Evolutionary conservation across 345 rosid species (phyloP), one percentile per base, ranked within the genome.

Genomic region (Noccaea bulbosa): DNA sequence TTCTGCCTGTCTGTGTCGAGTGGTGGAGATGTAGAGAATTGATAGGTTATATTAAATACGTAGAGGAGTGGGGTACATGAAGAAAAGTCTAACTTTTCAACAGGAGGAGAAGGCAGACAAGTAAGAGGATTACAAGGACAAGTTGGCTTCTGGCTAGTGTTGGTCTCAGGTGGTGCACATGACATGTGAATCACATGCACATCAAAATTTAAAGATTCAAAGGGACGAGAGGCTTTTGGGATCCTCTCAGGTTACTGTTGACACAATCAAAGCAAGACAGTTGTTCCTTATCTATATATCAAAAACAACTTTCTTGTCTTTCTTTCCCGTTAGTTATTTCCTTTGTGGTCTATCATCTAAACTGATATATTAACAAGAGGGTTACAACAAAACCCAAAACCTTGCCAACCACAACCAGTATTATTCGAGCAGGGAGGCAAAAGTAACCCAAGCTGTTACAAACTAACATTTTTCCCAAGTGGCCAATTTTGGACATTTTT

Each of bases 201-300:
- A 14, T 59, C 67, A 38, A 48, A 59, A 15, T 27, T 14, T 33
- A 10, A 51, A 51, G 33, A 11, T 62, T 50, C 50, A 50, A 61
- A 61, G 60, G 69, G 70, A 33, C 60, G 39, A 10, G 60, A 66
- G 69, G 63, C 73, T 59, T 74, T 74, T 74, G 56, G 69, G 60
- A 56, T 65, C 39, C 46, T 49, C 60, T 66, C 61, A 58, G 67
- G 77, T 12, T 50, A 50, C 11, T 50, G 67, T 73, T 73, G 77
- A 66, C 61, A 66, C 35, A 50, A 58, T 73, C 77, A 73, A 58
- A 20, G 61, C 14, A 57, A 50, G 46, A 43, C 72, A 62, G 14
- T 54, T 52, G 43, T 27, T 71, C 62, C 46, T 1, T 10, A 15
- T 45, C 39, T 4, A 16, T 33, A 32, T 9, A 1, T 24, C 1